Percentiles rank a stretch among this genome's conserved stretches.
phyloP scores from a whole-genome alignment of 805 yeast species.

The Myxozyma melibiosi region DNA sequence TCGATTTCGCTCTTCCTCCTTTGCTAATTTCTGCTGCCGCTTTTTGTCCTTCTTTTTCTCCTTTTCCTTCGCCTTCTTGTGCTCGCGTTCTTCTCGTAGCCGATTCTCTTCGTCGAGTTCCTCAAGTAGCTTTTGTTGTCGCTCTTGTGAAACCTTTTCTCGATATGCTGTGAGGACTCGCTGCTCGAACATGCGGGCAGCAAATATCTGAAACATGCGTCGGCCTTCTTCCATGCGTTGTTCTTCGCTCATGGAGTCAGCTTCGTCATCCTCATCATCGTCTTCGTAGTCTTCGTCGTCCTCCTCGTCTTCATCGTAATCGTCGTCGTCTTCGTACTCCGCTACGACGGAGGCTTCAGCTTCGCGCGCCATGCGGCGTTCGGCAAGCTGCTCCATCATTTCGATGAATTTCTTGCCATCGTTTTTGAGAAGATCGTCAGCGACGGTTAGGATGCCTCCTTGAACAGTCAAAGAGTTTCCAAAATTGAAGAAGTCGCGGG shows the following conservation, averaged over 20 bases:
- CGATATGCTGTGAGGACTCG: conserved; percentile 75
- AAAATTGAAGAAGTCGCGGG: conserved; percentile 38
- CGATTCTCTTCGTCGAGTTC: conserved; percentile 39
- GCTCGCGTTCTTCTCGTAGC: conserved; percentile 37
- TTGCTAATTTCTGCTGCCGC: conserved; percentile 44
- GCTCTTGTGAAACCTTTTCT: conserved; percentile 76
- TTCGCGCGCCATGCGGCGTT: conserved; percentile 49
- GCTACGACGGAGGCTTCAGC: conserved; percentile 40
- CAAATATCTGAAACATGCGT: conserved; percentile 74
- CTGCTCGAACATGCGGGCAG: conserved; percentile 74
- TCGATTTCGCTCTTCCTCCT: conserved; percentile 45
- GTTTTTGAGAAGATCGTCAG: conserved; percentile 75
- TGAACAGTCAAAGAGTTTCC: conserved; percentile 41
- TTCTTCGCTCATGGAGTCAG: conserved; percentile 48
- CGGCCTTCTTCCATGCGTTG: conserved; percentile 77
- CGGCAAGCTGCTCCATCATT: conserved; percentile 76
- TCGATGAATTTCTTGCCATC: conserved; percentile 78
- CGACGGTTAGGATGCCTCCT: conserved; percentile 59
- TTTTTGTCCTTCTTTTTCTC: conserved; percentile 48
- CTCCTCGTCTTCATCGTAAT: conserved; percentile 41
- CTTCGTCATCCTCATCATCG: conserved; percentile 36
- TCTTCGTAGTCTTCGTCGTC: conserved; percentile 37
- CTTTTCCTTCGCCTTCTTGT: conserved; percentile 44
- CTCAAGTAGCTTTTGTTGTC: conserved; percentile 44
- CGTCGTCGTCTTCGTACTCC: conserved; percentile 42